These are phyloP conservation scores for Microcos paniculata DNA, from an alignment of 345 rosid genomes.

Conservation along the genomic window DNA sequence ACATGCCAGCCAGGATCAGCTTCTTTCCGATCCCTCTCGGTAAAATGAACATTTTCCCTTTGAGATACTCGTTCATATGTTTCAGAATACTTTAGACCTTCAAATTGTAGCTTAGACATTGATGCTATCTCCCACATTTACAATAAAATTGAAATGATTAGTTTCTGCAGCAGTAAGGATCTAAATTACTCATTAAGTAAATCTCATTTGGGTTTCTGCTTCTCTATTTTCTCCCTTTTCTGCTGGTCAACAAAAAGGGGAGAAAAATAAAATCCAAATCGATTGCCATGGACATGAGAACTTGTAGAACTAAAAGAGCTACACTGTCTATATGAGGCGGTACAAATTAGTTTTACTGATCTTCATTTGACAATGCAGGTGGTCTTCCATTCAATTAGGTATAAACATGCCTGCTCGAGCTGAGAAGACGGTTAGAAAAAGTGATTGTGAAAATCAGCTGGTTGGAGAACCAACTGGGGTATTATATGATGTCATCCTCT, in stretches of 20 bases:
- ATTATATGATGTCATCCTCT: slow-evolving; percentile 62
- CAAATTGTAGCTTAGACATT: neutral
- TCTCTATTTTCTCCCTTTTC: neutral
- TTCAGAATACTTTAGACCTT: neutral
- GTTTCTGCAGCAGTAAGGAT: neutral
- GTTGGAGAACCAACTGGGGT: slow-evolving; percentile 93
- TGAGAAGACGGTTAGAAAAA: slow-evolving; percentile 74
- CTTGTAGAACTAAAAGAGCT: neutral
- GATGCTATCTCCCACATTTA: neutral
- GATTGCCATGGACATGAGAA: too few species aligned
- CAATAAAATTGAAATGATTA: neutral
- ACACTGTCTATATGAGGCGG: neutral
- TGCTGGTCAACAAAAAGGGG: neutral
- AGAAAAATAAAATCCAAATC: too few species aligned
- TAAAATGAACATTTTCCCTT: slow-evolving; percentile 28
- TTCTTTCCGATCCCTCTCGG: slow-evolving; percentile 62
- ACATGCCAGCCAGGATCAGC: slow-evolving; percentile 49
- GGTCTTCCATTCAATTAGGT: slow-evolving; percentile 70
- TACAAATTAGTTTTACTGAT: neutral
- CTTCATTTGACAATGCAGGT: slow-evolving; percentile 34
- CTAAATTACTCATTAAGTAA: neutral
- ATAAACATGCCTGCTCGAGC: slow-evolving; percentile 74
- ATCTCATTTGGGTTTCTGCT: neutral
- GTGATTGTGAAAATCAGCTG: slow-evolving; percentile 62
- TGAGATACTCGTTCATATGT: neutral